A percentile compares a stretch with the other conserved stretches of the same genome.
Evolutionary conservation across 2,329 filamentous ascomycete species (phyloP).

Genomic region (Colletotrichum zoysiae): DNA sequence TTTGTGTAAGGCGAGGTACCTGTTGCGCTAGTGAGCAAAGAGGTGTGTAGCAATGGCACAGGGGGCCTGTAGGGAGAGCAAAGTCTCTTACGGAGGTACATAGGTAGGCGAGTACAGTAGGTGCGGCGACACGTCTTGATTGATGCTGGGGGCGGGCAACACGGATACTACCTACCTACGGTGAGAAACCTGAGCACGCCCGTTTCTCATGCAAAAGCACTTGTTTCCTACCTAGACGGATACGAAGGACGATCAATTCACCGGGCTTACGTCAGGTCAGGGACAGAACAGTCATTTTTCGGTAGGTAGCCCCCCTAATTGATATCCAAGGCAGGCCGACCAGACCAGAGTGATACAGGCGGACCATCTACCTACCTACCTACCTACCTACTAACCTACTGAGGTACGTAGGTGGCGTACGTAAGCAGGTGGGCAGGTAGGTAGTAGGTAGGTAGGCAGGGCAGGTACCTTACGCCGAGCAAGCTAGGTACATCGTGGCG

Average conservation of each 20-base stretch:
- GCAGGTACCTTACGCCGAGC: neutral
- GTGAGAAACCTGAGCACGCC: neutral
- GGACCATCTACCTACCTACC: neutral
- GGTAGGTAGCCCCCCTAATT: too few relatives aligned
- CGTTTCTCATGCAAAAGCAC: neutral
- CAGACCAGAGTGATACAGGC: neutral
- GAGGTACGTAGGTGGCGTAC: neutral
- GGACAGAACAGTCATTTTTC: too few relatives aligned
- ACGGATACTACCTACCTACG: neutral
- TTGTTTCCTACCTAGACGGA: neutral
- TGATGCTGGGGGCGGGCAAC: neutral
- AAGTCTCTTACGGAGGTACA: slow-evolving; percentile 6
- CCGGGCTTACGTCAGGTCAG: neutral
- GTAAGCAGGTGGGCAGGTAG: neutral
- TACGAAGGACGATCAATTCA: too few relatives aligned
- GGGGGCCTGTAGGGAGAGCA: slow-evolving; percentile 14
- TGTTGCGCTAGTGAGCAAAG: slow-evolving; percentile 12
- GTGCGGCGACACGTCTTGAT: neutral
- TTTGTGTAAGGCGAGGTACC: slow-evolving; percentile 15
- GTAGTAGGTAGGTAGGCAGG: neutral
- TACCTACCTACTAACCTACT: too few relatives aligned
- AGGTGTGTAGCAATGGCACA: neutral
- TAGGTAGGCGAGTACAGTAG: too few relatives aligned
- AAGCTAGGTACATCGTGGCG: slow-evolving; percentile 8
- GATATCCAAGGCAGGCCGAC: neutral